These are phyloP conservation scores for Auricularia sp. DNA, from an alignment of 768 basidiomycete species.

Conservation along the genomic window DNA sequence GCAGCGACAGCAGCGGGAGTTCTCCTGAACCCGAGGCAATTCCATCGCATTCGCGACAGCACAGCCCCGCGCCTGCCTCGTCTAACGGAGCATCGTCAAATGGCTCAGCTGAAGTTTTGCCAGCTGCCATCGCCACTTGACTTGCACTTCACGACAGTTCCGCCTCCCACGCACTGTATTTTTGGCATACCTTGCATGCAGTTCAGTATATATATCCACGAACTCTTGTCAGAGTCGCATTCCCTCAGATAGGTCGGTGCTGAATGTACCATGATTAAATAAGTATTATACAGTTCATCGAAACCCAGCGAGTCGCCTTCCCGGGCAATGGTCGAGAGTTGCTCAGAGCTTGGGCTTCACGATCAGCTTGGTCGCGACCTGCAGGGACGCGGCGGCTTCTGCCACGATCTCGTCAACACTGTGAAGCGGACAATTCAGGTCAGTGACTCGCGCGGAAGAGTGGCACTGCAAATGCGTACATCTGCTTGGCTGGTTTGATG, in stretches of 20 bases:
- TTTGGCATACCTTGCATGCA: not conserved
- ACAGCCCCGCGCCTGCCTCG: not conserved
- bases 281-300: too few relatives aligned
- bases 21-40: not conserved
- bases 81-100: not conserved
- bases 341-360: conserved; percentile 42
- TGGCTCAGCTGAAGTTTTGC: not conserved
- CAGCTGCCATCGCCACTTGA: not conserved
- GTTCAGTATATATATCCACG: not conserved
- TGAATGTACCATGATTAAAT: too few relatives aligned
- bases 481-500: conserved; percentile 75
- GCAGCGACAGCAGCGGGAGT: not conserved
- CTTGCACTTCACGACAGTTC: not conserved
- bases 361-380: conserved; percentile 32
- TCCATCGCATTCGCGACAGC: not conserved
- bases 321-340: too few relatives aligned
- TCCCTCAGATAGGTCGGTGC: not conserved
- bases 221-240: not conserved
- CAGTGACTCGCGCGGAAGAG: conserved; percentile 6
- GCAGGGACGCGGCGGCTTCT: conserved; percentile 53
- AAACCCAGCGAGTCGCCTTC: too few relatives aligned
- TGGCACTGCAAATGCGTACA: conserved; percentile 38
- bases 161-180: not conserved
- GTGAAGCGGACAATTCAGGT: conserved; percentile 1
- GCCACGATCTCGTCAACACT: conserved; percentile 76